Base-by-base conservation (phyloP, 2,329 filamentous ascomycete genomes). In the Daldinia eschscholtzii region DNA sequence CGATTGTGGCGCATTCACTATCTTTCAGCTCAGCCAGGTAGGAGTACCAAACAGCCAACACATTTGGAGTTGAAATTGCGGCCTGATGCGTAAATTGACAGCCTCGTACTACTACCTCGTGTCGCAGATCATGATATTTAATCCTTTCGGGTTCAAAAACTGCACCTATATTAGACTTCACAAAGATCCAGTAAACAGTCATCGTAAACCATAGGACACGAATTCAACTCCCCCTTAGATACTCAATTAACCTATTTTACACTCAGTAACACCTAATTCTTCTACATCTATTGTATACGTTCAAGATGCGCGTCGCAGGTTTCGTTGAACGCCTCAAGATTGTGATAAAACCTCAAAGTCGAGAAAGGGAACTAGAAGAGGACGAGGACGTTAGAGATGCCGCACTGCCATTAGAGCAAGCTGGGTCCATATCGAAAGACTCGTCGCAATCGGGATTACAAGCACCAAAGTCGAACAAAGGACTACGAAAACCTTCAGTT, bases 401-500 rank as follows among this genome's bases (percentile, higher is more conserved):
- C 9, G 18, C 26, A 33, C 6, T 33, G 33, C 18, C 46, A 18
- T 10, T 33, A 18, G 46, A 52, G 13, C 15, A 52, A 18, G 15
- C 13, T 15, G 46, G 33, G 26, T 33, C 46, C 18, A 52, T 28
- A 33, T 52, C 46, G 15, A 52, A 18, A 4, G 46, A 4, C 15
- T 33, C 15, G 46, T 33, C 46, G 12, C 26, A 33, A 33, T 30
- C 46, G 5, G 46, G 7, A 12, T 15, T 33, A n/a, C 15, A n/a
- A 6, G 15, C 26, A 10, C 26, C 46, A 7, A 52, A 52, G 12
- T 52, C 46, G 9, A 30, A 18, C 15, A 52, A 52, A 52, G 46
- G 46, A 33, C 26, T 52, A 18, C 46, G 46, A 52, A 52, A 52
- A 30, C 26, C 46, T n/a, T 52, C 46, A 5, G 46, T 33, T 10